Conservation (phyloP, 306 rosid genomes). For the Rosa persica region DNA sequence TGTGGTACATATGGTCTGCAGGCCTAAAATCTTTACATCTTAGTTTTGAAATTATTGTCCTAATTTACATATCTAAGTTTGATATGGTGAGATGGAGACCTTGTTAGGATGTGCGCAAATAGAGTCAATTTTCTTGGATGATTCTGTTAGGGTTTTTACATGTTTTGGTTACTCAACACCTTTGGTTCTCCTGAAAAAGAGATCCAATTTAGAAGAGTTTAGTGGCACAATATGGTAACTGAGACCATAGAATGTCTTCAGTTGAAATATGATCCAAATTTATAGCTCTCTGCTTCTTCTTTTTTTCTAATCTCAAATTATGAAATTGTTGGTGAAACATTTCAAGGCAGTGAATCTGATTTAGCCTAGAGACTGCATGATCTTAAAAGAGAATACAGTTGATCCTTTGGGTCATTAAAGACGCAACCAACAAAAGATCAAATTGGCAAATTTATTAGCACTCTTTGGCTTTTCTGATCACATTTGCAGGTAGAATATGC, state of each 20-base stretch:
- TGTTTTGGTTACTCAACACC: neutral
- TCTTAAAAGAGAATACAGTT: neutral
- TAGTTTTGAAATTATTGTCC: neutral
- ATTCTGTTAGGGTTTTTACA: neutral
- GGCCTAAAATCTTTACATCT: neutral
- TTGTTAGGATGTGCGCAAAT: conserved; percentile 4
- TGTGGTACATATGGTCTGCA: neutral
- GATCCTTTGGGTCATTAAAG: neutral
- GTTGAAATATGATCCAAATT: neutral
- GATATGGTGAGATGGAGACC: conserved; percentile 5
- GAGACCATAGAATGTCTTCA: neutral
- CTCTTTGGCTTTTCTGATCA: neutral
- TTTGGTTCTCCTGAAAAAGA: neutral
- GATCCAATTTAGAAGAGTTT: neutral
- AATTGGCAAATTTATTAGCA: neutral
- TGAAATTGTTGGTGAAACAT: neutral
- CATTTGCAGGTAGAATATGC: neutral
- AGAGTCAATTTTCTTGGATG: neutral
- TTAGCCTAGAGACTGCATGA: neutral
- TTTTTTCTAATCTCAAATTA: neutral
- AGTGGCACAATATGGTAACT: neutral
- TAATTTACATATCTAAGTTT: neutral
- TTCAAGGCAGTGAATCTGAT: neutral
- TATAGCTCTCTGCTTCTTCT: neutral
- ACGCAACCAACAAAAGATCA: neutral